Percentiles rank a stretch among this genome's conserved stretches.
These are phyloP conservation scores for Mycena leptocephala DNA, from an alignment of 768 basidiomycete genomes.

Conservation along the genomic window DNA sequence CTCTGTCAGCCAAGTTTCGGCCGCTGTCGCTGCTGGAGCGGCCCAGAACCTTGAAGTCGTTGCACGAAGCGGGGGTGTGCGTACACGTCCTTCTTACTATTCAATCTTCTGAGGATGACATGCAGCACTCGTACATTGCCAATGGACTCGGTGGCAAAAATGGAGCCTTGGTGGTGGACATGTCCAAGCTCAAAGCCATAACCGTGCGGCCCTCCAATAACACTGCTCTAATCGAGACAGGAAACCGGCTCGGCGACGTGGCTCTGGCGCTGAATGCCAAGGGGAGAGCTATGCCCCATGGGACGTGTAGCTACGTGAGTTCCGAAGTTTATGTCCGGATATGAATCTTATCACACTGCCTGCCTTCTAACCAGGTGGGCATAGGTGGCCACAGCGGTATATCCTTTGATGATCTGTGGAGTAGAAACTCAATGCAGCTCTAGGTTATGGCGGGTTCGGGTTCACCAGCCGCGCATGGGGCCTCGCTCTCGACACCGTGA, in stretches of 20 bases:
- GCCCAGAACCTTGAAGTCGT: constrained; percentile 54
- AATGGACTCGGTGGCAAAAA: constrained; percentile 64
- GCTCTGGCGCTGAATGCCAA: constrained; percentile 55
- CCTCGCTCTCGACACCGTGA: constrained; percentile 64
- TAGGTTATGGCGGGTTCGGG: constrained; percentile 64
- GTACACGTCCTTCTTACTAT: constrained; percentile 26
- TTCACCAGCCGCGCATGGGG: constrained; percentile 68
- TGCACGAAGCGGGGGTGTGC: constrained; percentile 63
- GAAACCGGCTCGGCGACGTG: constrained; percentile 65
- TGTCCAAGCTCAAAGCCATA: constrained; percentile 58
- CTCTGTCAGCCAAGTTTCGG: constrained; percentile 52
- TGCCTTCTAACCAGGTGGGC: constrained; percentile 45
- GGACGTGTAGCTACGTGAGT: constrained; percentile 64
- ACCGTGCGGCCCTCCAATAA: constrained; percentile 51
- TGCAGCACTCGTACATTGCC: constrained; percentile 66
- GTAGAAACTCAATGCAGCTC: neutral
- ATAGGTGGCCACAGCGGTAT: constrained; percentile 67
- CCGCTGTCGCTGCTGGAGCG: constrained; percentile 54
- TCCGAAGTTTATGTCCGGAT: neutral
- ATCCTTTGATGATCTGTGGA: neutral
- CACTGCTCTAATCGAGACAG: constrained; percentile 59
- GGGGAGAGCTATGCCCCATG: constrained; percentile 66
- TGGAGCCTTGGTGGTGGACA: constrained; percentile 63
- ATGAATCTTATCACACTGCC: neutral
- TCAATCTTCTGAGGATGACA: neutral